These are phyloP conservation scores for Beta lomatogona DNA, from an alignment of 179 eudicot species.

Conservation along the genomic window DNA sequence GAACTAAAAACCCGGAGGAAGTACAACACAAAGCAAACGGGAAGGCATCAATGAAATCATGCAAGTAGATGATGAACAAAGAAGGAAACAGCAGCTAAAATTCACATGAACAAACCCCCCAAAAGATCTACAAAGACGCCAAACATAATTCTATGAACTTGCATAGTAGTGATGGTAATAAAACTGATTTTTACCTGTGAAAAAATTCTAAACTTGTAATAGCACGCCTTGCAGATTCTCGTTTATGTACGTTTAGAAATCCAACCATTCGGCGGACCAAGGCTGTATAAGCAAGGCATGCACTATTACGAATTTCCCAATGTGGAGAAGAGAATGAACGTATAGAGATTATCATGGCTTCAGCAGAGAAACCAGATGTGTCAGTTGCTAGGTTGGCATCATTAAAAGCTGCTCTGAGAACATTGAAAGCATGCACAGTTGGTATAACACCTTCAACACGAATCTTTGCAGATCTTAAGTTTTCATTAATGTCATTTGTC, in stretches of 20 bases:
- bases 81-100: neutral
- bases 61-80: neutral
- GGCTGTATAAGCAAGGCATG: constrained; percentile 92
- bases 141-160: neutral
- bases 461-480: constrained; percentile 57
- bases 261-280: constrained; percentile 99
- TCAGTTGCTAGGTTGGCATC: constrained; percentile 94
- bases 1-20: neutral
- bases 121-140: neutral
- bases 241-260: constrained; percentile 87
- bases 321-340: constrained; percentile 89
- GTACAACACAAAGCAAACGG: neutral
- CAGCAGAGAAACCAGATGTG: constrained; percentile 92
- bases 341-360: constrained; percentile 82
- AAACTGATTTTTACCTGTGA: constrained; percentile 59
- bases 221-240: constrained; percentile 89
- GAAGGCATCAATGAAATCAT: neutral
- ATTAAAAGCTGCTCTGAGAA: constrained; percentile 87
- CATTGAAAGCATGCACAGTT: constrained; percentile 97
- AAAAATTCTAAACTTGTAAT: constrained; percentile 92
- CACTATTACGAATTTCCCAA: constrained; percentile 97
- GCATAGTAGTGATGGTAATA: neutral
- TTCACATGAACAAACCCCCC: neutral
- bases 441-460: constrained; percentile 96
- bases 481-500: constrained; percentile 32